These are phyloP conservation scores for Aegilops tauschii DNA, from an alignment of 176 grass and related monocot genomes.

Conservation along the genomic window DNA sequence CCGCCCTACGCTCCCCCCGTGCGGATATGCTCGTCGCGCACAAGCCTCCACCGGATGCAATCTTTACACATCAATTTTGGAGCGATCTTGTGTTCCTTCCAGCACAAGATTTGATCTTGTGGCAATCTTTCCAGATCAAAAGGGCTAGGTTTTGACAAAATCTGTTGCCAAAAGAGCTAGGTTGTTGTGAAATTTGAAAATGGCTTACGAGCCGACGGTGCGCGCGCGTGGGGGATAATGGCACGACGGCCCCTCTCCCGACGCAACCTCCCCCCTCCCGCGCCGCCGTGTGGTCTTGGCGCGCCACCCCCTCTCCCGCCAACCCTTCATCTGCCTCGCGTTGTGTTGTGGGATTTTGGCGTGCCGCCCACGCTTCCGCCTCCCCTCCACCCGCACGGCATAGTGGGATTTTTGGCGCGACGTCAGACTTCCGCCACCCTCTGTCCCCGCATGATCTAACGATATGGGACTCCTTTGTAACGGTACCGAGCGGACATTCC, in stretches of 20 bases:
- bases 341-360: no score
- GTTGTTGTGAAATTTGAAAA: background rate
- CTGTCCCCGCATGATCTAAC: background rate
- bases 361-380: no score
- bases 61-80: background rate
- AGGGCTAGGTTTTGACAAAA: background rate
- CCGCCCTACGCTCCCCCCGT: background rate
- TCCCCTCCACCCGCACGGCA: no score
- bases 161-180: background rate
- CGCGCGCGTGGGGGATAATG: background rate
- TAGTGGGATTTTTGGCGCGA: background rate
- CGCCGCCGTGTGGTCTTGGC: no score
- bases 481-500: no score
- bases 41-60: background rate
- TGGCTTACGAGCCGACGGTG: no score
- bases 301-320: no score
- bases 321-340: no score
- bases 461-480: background rate
- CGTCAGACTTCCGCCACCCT: background rate
- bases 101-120: background rate
- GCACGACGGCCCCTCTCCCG: no score
- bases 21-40: no score
- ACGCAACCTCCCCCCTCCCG: no score
- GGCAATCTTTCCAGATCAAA: background rate
- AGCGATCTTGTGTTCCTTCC: background rate